phyloP scores from a whole-genome alignment of 1,284 basidiomycete genomes.

The Leucoagaricus sp. region DNA sequence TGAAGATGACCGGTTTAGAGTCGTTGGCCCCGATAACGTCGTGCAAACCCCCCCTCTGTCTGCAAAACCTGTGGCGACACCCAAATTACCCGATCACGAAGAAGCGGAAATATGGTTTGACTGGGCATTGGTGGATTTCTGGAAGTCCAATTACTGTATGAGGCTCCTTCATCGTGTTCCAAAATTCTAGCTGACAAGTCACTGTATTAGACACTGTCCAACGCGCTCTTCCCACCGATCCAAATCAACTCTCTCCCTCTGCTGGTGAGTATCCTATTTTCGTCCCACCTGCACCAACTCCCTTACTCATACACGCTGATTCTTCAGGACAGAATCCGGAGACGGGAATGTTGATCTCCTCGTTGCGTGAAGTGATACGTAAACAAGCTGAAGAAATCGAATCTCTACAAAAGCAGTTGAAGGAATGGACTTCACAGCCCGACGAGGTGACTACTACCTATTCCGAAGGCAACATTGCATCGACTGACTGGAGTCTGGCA shows the following conservation, averaged over 20 bases:
- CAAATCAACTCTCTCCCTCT: conserved; percentile 56
- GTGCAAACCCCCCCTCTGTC: conserved; percentile 53
- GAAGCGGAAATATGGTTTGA: conserved; percentile 97
- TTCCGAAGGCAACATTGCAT: no score
- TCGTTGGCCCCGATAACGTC: conserved; percentile 79
- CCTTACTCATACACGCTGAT: conserved; percentile 2
- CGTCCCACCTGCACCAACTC: background rate
- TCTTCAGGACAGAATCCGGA: conserved; percentile 70
- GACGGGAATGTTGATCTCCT: conserved; percentile 76
- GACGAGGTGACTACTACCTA: conserved; percentile 4
- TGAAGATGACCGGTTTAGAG: conserved; percentile 91
- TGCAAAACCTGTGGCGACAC: conserved; percentile 34
- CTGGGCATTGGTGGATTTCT: conserved; percentile 98
- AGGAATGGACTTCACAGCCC: conserved; percentile 28
- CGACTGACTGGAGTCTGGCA: conserved; percentile 6
- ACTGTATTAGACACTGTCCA: conserved; percentile 62
- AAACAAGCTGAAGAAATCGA: conserved; percentile 81
- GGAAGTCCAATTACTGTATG: conserved; percentile 96
- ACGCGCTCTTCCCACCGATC: conserved; percentile 64
- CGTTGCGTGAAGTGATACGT: conserved; percentile 79
- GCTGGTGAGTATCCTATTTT: conserved; percentile 43
- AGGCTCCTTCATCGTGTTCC: conserved; percentile 15
- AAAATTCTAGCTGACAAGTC: conserved; percentile 10
- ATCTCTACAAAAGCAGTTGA: conserved; percentile 55
- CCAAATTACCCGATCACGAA: conserved; percentile 42